A percentile compares a stretch with the other conserved stretches of the same genome.
phyloP scores from a whole-genome alignment of 768 basidiomycete genomes.

The Pilatotrama ljubarskyi region DNA sequence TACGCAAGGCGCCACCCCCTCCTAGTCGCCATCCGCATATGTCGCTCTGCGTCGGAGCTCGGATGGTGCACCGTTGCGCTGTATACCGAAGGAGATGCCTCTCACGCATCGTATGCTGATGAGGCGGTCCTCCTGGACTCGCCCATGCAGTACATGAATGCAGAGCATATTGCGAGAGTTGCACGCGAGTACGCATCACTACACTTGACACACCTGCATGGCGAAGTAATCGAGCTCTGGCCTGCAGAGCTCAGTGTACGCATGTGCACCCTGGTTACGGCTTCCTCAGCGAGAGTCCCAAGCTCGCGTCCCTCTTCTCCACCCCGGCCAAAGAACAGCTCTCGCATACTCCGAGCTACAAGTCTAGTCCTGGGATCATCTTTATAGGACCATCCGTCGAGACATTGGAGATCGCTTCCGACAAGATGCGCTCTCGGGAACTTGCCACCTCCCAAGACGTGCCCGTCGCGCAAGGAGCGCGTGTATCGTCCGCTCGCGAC shows the following conservation, averaged over 20 bases:
- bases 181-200: conserved; percentile 13
- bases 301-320: conserved; percentile 29
- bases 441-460: conserved; percentile 32
- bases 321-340: conserved; percentile 12
- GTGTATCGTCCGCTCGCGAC: conserved; percentile 26
- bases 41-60: conserved; percentile 30
- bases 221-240: background rate
- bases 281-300: conserved; percentile 34
- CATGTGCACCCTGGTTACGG: conserved; percentile 35
- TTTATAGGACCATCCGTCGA: conserved; percentile 32
- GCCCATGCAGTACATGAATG: conserved; percentile 17
- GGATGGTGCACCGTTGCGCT: conserved; percentile 32
- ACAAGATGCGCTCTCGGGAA: conserved; percentile 30
- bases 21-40: conserved; percentile 33
- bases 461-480: conserved; percentile 33
- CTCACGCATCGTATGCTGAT: conserved; percentile 30
- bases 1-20: too few relatives aligned
- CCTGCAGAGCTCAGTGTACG: conserved; percentile 5
- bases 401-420: conserved; percentile 24
- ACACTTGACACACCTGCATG: background rate
- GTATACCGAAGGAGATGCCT: conserved; percentile 30
- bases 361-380: background rate
- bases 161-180: conserved; percentile 25
- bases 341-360: background rate
- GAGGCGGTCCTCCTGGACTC: conserved; percentile 25